Percentiles rank a stretch among this genome's conserved stretches.
Evolutionary conservation across 2,329 filamentous ascomycete genomes (phyloP).

Genomic region (Aspergillus quadrilineatus): DNA sequence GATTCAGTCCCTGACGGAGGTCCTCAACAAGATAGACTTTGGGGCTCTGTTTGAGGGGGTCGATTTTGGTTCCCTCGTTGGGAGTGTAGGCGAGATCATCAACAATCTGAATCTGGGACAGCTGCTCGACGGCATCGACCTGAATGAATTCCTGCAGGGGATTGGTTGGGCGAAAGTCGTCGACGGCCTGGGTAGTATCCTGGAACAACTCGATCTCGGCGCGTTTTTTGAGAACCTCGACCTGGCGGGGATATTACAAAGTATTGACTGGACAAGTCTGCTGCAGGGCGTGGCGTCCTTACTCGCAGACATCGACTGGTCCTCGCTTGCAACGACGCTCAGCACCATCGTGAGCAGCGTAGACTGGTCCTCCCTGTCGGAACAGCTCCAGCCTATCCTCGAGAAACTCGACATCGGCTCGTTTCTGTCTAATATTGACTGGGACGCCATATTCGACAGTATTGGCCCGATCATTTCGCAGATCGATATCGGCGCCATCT

Average conservation of each 20-base stretch:
- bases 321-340: background rate
- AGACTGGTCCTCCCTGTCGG: background rate
- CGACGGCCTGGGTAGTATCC: background rate
- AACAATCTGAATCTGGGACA: background rate
- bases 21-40: constrained; percentile 3
- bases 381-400: background rate
- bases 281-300: background rate
- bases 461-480: background rate
- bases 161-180: constrained; percentile 4
- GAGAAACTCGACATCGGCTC: background rate
- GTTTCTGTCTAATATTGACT: background rate
- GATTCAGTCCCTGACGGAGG: background rate
- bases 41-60: background rate
- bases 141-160: background rate
- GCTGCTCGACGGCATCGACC: background rate
- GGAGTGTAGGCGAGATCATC: background rate
- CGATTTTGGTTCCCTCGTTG: background rate
- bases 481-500: background rate
- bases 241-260: background rate
- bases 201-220: background rate
- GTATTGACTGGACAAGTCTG: constrained; percentile 2
- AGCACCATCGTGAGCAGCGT: background rate
- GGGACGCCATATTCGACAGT: background rate
- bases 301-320: constrained; percentile 3
- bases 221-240: background rate